Base-by-base conservation (phyloP, 108 stramenopile genomes). In the Fragilaria crotonensis region DNA sequence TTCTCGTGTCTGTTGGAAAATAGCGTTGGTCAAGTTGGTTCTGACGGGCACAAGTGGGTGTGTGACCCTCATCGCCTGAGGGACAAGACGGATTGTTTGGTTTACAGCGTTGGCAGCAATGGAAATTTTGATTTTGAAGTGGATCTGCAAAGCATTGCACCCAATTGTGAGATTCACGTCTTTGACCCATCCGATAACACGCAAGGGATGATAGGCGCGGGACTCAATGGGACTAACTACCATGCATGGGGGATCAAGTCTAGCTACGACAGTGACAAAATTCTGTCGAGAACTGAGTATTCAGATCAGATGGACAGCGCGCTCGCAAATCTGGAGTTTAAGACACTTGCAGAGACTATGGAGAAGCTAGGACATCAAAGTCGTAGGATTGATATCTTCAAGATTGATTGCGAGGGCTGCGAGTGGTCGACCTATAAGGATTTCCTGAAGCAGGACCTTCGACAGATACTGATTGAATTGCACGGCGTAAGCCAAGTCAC, bases 51-150 rank as follows among this genome's bases (percentile, higher is more conserved):
- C n/a, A n/a, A n/a, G n/a, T n/a, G n/a, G n/a, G n/a, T n/a, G n/a
- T n/a, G n/a, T n/a, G n/a, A n/a, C n/a, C n/a, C n/a, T n/a, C n/a
- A n/a, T n/a, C n/a, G n/a, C n/a, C n/a, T n/a, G n/a, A n/a, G n/a
- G n/a, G n/a, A n/a, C n/a, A n/a, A n/a, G n/a, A n/a, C n/a, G n/a
- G n/a, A n/a, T n/a, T 81, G 80, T 25, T 33, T 81, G n/a, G 63
- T 81, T 1, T 81, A 81, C 33, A 75, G 73, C 0, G 51, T 81
- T 30, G 79, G 79, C 14, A 54, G 49, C 54, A 80, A 80, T 66
- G 80, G 80, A 14, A 72, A 81, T 9, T 57, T 46, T 23, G 57
- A 58, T 11, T 81, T 81, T 56, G 80, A 81, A 54, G n/a, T 2
- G 1, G 51, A 23, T 52, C 18, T 52, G 51, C 2, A 52, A n/a